Percentiles rank a stretch among this genome's conserved stretches.
These are phyloP conservation scores for Hirschfeldia incana DNA, from an alignment of 345 rosid species.

Conservation along the genomic window DNA sequence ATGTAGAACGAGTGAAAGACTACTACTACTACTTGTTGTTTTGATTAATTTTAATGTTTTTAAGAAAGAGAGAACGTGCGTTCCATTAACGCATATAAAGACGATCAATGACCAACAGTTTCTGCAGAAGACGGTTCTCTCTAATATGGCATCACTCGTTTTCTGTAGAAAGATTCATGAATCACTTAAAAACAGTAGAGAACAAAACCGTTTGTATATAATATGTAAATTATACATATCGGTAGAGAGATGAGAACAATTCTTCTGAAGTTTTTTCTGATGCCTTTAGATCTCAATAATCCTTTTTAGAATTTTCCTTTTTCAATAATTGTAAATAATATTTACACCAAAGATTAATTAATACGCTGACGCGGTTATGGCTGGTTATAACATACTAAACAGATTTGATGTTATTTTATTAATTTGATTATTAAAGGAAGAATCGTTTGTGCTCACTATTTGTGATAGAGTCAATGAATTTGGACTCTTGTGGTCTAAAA, in stretches of 20 bases:
- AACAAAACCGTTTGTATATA: not conserved
- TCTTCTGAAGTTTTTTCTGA: conserved; percentile 1
- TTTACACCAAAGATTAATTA: not conserved
- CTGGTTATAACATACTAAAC: conserved; percentile 5
- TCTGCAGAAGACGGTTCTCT: not conserved
- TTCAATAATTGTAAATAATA: not conserved
- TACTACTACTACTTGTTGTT: conserved; percentile 2
- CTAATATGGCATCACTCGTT: not conserved
- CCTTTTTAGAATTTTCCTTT: not conserved
- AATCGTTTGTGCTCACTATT: not conserved
- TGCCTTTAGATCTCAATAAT: not conserved
- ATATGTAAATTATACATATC: not conserved
- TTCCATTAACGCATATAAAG: conserved; percentile 33
- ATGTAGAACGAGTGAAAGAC: conserved; percentile 31
- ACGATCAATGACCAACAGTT: conserved; percentile 2
- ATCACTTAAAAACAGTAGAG: conserved; percentile 12
- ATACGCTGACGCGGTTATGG: not conserved
- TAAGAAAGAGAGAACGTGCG: conserved; percentile 39
- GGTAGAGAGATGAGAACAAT: not conserved
- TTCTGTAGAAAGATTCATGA: conserved; percentile 19
- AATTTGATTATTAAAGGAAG: not conserved
- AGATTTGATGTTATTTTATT: not conserved
- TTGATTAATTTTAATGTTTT: conserved; percentile 1
- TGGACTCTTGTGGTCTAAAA: not conserved
- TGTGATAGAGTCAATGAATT: not conserved